Conservation (phyloP, 2,329 filamentous ascomycete genomes). For the Basipetospora chlamydospora region DNA sequence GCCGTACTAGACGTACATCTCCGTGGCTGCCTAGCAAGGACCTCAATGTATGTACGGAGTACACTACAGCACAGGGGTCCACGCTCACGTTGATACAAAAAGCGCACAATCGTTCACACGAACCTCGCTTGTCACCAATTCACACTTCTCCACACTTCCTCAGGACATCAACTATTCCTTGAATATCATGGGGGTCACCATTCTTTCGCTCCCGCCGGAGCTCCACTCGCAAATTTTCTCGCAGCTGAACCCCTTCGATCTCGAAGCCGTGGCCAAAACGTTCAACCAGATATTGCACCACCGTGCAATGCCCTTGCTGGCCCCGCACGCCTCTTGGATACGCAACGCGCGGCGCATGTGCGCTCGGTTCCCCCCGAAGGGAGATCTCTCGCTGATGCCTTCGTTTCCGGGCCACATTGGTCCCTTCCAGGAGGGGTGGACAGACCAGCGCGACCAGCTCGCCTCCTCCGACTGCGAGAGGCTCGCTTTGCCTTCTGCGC, state of each 20-base stretch:
- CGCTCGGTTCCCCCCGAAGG: background rate
- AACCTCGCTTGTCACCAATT: too few species aligned
- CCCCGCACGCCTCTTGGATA: background rate
- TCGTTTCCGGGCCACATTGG: slow-evolving; percentile 1
- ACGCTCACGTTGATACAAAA: too few species aligned
- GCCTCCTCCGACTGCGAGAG: background rate
- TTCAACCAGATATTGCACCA: slow-evolving; percentile 1
- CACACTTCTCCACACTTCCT: too few species aligned
- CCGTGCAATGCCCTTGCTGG: background rate
- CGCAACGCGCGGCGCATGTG: background rate
- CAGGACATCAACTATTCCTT: too few species aligned
- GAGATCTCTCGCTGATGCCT: background rate
- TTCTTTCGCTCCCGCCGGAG: slow-evolving; percentile 1
- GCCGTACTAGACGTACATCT: too few species aligned
- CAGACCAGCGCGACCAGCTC: background rate
- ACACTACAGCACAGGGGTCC: too few species aligned
- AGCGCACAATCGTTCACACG: too few species aligned
- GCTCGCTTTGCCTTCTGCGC: background rate
- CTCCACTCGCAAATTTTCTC: background rate
- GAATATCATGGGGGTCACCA: background rate
- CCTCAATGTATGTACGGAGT: too few species aligned
- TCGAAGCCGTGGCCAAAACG: background rate
- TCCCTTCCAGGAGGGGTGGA: background rate
- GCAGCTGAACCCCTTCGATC: slow-evolving; percentile 1
- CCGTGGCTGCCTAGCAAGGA: too few species aligned